These are phyloP conservation scores for Candida odintsovae DNA, from an alignment of 805 yeast species.

Conservation along the genomic window DNA sequence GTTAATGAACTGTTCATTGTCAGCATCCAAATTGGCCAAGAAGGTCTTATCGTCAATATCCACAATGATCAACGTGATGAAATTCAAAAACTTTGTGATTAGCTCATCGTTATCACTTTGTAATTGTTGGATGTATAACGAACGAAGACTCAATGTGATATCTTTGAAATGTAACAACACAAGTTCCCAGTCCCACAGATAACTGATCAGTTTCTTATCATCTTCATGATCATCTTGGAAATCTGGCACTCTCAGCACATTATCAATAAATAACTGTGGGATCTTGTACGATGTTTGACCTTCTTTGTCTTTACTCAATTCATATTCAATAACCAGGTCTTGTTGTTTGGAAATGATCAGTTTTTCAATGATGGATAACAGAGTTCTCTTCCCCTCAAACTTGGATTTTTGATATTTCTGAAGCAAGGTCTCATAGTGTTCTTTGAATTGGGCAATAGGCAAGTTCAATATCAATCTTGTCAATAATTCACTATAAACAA, in stretches of 20 bases:
- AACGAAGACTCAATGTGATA: constrained; percentile 59
- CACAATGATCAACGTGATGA: constrained; percentile 50
- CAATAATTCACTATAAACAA: constrained; percentile 32
- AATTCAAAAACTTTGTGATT: constrained; percentile 46
- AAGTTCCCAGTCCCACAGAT: constrained; percentile 66
- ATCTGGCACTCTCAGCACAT: constrained; percentile 25
- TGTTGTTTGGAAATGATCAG: constrained; percentile 46
- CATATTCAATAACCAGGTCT: constrained; percentile 55
- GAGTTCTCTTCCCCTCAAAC: constrained; percentile 38
- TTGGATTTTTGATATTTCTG: constrained; percentile 24
- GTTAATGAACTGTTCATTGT: constrained; percentile 20
- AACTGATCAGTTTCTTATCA: constrained; percentile 32
- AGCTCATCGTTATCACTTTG: constrained; percentile 34
- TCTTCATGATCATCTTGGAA: constrained; percentile 31
- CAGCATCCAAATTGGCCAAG: constrained; percentile 13
- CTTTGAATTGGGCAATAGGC: constrained; percentile 27
- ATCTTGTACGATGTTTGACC: constrained; percentile 22
- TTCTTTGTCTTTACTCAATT: constrained; percentile 35
- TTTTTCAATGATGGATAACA: constrained; percentile 32
- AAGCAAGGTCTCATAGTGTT: constrained; percentile 32
- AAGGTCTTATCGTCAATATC: constrained; percentile 21
- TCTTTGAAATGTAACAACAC: constrained; percentile 56
- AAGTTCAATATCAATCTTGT: constrained; percentile 26
- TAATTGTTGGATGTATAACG: constrained; percentile 53
- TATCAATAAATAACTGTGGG: constrained; percentile 31